phyloP scores from a whole-genome alignment of 176 grass and related monocot genomes.

The Chrysopogon serrulatus region DNA sequence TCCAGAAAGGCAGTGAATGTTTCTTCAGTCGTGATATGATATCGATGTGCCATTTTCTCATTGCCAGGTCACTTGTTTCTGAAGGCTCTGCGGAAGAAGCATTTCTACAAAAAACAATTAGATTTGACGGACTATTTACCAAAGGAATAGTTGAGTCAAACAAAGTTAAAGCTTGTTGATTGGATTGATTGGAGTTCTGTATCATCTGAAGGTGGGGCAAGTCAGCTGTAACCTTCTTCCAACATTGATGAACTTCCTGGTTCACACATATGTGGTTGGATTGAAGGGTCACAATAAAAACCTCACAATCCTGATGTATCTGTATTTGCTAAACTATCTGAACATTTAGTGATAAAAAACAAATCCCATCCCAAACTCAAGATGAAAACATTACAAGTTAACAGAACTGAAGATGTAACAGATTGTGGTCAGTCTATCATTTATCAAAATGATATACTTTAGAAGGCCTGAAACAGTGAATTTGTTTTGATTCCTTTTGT shows the following conservation, averaged over 20 bases:
- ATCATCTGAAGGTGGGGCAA: slow-evolving; percentile 51
- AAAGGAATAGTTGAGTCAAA: slow-evolving; percentile 32
- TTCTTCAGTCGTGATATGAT: neutral
- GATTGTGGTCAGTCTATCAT: neutral
- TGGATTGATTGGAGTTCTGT: slow-evolving; percentile 60
- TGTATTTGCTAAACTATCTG: slow-evolving; percentile 1
- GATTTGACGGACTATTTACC: slow-evolving; percentile 51
- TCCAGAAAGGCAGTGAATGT: neutral
- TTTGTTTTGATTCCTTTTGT: neutral
- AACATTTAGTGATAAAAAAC: slow-evolving; percentile 1
- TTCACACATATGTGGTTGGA: slow-evolving; percentile 30
- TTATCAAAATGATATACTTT: neutral
- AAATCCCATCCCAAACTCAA: slow-evolving; percentile 13
- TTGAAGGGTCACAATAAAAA: slow-evolving; percentile 17
- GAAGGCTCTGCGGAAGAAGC: slow-evolving; percentile 68
- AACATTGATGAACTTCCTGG: neutral
- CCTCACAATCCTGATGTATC: neutral
- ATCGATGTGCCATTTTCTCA: neutral
- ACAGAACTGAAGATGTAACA: neutral
- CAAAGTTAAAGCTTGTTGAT: slow-evolving; percentile 38
- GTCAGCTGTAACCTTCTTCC: slow-evolving; percentile 29
- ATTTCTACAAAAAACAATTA: slow-evolving; percentile 89
- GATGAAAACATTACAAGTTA: neutral
- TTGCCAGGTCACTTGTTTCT: slow-evolving; percentile 46
- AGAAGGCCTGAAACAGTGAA: neutral